Percentiles rank a stretch among this genome's conserved stretches.
phyloP scores from a whole-genome alignment of 164 flowering plant genomes.

The Litsea cubeba region DNA sequence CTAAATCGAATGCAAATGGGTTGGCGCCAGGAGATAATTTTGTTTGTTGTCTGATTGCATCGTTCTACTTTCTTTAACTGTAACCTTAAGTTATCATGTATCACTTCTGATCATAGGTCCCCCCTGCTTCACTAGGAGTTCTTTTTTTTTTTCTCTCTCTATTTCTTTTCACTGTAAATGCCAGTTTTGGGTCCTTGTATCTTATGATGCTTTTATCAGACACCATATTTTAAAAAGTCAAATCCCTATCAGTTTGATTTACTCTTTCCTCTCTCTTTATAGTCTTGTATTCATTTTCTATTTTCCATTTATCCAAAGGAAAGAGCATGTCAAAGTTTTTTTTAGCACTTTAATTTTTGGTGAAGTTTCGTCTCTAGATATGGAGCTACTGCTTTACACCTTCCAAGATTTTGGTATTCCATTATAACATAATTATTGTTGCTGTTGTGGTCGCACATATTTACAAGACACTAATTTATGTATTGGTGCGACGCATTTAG shows the following conservation, averaged over 20 bases:
- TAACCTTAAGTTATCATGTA: conserved; percentile 17
- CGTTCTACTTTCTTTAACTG: conserved; percentile 10
- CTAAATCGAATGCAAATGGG: not conserved
- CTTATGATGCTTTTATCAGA: conserved; percentile 1
- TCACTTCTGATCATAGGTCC: conserved; percentile 19
- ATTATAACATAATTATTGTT: not conserved
- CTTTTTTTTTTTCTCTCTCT: not conserved
- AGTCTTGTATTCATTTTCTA: not conserved
- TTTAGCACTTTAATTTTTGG: not conserved
- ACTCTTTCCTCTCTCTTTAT: not conserved
- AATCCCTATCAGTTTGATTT: not conserved
- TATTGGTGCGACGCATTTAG: not conserved
- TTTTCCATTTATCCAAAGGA: not conserved
- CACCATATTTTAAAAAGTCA: not conserved
- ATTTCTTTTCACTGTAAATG: conserved; percentile 14
- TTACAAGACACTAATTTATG: not conserved
- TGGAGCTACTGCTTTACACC: not conserved
- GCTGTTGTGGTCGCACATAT: not conserved
- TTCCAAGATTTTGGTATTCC: not conserved
- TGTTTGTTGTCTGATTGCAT: conserved; percentile 5
- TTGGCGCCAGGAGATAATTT: not conserved
- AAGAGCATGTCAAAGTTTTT: not conserved
- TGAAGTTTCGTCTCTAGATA: not conserved
- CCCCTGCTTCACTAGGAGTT: not conserved
- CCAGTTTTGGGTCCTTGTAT: conserved; percentile 19